Base-by-base conservation (phyloP, 1,284 basidiomycete genomes). In the Phlebopus sp. region DNA sequence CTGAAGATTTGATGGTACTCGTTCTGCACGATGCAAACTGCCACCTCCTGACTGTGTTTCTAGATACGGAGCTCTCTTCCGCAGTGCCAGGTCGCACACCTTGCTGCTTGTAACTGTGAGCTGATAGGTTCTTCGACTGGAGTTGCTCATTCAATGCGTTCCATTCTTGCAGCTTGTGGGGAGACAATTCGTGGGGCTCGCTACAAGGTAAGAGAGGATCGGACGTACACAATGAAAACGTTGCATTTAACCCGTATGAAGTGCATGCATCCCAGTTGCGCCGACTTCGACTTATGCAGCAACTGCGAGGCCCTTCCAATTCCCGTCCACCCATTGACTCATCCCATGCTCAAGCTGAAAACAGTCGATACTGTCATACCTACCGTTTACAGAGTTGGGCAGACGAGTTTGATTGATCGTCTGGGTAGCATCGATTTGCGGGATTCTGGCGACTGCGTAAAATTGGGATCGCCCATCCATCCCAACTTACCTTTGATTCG, bases 211-310 rank as follows among this genome's bases (percentile, higher is more conserved):
- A 37, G 61, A 17, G 30, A 34, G 37, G 47, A 44, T 52, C 37
- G 11, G n/a, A 4, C 14, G 4, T 0, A 6, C 2, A 14, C 17
- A 13, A 34, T 44, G 4, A 11, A 29, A 9, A 11, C 27, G 9
- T 21, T 37, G 17, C 11, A 37, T 40, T 49, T 55, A 36, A 60
- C 52, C 40, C 18, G 34, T 48, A 13, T 41, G 4, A 55, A 91
- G 85, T 95, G 92, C 68, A 82, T 89, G 80, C 86, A 93, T 64
- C 77, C 82, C 14, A 68, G 75, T 14, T 95, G 92, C 67, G 77
- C 78, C 1, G 90, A 95, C 68, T 93, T 84, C 56, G 92, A 95
- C 59, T 75, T 95, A 14, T 95, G 92, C 69, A 77, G 79, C 56
- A 69, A 71, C 49, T 95, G 92, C 68, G 92, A 95, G 69, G 82